These are phyloP conservation scores for Staphylotrichum longicolle DNA, from an alignment of 495 filamentous ascomycete species.

Conservation along the genomic window DNA sequence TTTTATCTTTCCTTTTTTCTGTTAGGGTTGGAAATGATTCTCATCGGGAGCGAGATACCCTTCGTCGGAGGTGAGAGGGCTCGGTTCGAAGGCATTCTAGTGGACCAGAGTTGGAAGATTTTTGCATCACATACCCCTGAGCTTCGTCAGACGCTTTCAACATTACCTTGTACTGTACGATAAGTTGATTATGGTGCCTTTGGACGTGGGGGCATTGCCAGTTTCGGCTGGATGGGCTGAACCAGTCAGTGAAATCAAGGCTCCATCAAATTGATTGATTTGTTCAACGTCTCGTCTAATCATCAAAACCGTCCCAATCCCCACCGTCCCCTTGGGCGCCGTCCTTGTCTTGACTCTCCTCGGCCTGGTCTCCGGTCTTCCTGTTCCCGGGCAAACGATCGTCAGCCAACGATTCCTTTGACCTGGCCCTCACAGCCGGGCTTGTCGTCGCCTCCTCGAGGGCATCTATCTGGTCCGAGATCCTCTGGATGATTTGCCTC, in stretches of 20 bases:
- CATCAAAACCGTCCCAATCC: conserved; percentile 75
- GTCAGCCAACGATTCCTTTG: conserved; percentile 71
- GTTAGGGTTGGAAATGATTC: too few relatives aligned
- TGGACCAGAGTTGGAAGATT: too few relatives aligned
- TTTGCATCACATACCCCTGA: too few relatives aligned
- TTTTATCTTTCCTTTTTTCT: too few relatives aligned
- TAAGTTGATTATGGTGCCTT: too few relatives aligned
- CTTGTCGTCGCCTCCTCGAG: conserved; percentile 52
- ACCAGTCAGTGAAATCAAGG: not conserved
- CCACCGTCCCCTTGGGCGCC: conserved; percentile 30
- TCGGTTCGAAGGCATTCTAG: too few relatives aligned
- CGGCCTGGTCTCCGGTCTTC: conserved; percentile 32
- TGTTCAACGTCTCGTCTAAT: conserved; percentile 33
- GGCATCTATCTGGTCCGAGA: conserved; percentile 40
- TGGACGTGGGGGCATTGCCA: not conserved
- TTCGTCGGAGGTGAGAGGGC: too few relatives aligned
- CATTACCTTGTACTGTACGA: too few relatives aligned
- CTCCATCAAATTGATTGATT: not conserved
- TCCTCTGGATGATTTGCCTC: conserved; percentile 34
- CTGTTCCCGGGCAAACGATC: conserved; percentile 61
- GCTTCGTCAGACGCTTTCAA: too few relatives aligned
- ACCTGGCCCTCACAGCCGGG: conserved; percentile 71
- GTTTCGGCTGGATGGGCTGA: too few relatives aligned
- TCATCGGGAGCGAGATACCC: too few relatives aligned
- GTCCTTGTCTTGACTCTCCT: conserved; percentile 39